Conservation (phyloP, 495 filamentous ascomycete species). For the Neurospora sp. region DNA sequence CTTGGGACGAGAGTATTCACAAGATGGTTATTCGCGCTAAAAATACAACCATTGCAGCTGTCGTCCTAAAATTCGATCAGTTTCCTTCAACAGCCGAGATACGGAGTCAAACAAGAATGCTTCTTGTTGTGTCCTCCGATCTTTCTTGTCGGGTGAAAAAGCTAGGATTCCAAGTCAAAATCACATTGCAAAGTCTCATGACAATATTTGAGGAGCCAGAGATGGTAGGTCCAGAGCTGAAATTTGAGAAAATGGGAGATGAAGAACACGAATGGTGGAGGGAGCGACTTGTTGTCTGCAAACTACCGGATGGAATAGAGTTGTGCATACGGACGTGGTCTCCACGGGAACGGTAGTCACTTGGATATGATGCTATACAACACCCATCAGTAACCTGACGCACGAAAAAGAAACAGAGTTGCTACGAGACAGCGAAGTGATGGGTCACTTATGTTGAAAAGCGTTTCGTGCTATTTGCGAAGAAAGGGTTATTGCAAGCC, state of each 20-base stretch:
- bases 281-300: neutral
- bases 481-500: no score
- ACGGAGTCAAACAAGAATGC: neutral
- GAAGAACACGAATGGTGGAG: neutral
- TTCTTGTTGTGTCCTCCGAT: neutral
- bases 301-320: neutral
- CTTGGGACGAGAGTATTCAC: neutral
- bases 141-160: neutral
- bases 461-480: no score
- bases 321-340: neutral
- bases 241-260: neutral
- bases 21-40: neutral
- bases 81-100: neutral
- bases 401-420: no score
- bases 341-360: no score
- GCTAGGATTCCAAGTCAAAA: neutral
- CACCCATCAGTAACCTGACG: no score
- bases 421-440: no score
- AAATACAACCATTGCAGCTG: neutral
- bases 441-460: no score
- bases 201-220: neutral
- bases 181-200: neutral
- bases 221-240: accelerated
- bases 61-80: neutral
- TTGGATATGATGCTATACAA: no score